A percentile compares a stretch with the other conserved stretches of the same genome.
phyloP scores from a whole-genome alignment of 2,329 filamentous ascomycete genomes.

The Drechslerella dactyloides region DNA sequence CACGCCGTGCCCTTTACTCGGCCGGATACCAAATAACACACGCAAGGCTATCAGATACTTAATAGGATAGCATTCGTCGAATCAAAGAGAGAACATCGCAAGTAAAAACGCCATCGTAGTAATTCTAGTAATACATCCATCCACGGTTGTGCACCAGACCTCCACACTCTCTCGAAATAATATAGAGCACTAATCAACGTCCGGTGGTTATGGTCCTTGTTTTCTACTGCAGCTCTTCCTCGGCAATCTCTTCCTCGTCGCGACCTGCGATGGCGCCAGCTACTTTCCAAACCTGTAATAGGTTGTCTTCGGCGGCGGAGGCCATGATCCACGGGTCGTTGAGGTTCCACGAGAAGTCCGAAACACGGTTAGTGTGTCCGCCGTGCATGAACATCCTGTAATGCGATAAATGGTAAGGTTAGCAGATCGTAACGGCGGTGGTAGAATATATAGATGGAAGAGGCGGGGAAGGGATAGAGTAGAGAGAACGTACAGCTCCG shows the following conservation, averaged over 20 bases:
- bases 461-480: background rate
- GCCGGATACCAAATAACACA: no score
- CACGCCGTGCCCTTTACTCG: no score
- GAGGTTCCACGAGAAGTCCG: constrained; percentile 96
- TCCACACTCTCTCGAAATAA: background rate
- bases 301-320: constrained; percentile 93
- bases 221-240: constrained; percentile 30
- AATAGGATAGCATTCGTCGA: background rate
- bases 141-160: constrained; percentile 7
- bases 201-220: no score
- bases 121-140: constrained; percentile 30
- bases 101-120: background rate
- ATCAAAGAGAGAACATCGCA: background rate
- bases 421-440: constrained; percentile 48
- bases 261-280: constrained; percentile 80
- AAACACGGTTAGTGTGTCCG: constrained; percentile 94
- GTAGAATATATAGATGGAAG: background rate
- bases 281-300: constrained; percentile 93
- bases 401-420: constrained; percentile 49
- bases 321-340: constrained; percentile 97
- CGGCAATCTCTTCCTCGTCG: constrained; percentile 71
- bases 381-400: constrained; percentile 93
- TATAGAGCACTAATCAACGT: background rate
- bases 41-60: no score
- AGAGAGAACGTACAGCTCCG: constrained; percentile 75